Conservation (phyloP, 192 early-diverging fungal species). For the Helicostylum pulchrum region DNA sequence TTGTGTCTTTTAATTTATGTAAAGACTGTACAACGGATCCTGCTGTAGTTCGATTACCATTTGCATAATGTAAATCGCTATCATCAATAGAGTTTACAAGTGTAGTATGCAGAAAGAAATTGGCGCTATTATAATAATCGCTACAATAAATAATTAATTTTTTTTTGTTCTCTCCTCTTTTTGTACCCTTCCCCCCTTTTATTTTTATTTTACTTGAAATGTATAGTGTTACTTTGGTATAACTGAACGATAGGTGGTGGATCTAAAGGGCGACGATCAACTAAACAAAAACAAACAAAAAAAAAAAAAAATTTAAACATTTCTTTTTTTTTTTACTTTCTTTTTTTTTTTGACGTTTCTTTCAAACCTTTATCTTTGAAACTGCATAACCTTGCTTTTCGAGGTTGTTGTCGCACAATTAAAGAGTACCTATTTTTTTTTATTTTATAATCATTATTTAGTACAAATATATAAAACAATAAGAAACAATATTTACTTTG, state of each 20-base stretch:
- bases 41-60: constrained; percentile 67
- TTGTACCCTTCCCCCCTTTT: background rate
- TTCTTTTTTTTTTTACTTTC: background rate
- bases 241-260: constrained; percentile 33
- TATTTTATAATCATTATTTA: background rate
- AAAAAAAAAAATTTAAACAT: too few species aligned
- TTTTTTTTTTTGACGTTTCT: background rate
- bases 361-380: constrained; percentile 30
- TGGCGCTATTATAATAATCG: constrained; percentile 68
- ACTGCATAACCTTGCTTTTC: constrained; percentile 18
- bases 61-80: constrained; percentile 66
- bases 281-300: background rate
- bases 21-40: constrained; percentile 88
- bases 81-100: constrained; percentile 72
- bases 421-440: constrained; percentile 10
- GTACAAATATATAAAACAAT: background rate
- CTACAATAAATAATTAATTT: constrained; percentile 1
- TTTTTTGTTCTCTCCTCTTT: too few species aligned
- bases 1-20: constrained; percentile 78
- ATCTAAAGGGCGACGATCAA: constrained; percentile 27
- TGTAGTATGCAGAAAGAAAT: constrained; percentile 93
- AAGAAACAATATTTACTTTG: too few species aligned
- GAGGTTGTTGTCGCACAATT: constrained; percentile 15
- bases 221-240: constrained; percentile 1
- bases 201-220: constrained; percentile 11